Conservation (phyloP, 2,329 filamentous ascomycete species). For the Aspergillus unguis region DNA sequence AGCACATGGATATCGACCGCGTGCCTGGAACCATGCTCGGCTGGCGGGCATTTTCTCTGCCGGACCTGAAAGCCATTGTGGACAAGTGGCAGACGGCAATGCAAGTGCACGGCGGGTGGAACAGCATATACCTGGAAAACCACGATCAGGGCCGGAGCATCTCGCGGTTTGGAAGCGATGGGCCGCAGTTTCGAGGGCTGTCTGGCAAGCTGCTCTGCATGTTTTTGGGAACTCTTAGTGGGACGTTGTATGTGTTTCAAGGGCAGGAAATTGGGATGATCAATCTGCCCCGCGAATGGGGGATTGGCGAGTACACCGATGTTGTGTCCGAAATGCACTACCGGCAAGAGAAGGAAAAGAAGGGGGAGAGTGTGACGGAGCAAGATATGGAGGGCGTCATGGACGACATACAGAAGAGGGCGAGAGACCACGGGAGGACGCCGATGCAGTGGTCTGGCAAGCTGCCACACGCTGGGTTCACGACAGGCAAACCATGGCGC, state of each 20-base stretch:
- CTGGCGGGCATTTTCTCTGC: background rate
- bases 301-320: slow-evolving; percentile 43
- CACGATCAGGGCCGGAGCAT: slow-evolving; percentile 60
- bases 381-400: slow-evolving; percentile 6
- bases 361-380: slow-evolving; percentile 28
- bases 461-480: slow-evolving; percentile 59
- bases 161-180: slow-evolving; percentile 52
- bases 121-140: slow-evolving; percentile 49
- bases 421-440: slow-evolving; percentile 58
- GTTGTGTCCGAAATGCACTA: slow-evolving; percentile 51
- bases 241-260: slow-evolving; percentile 59
- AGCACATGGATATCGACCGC: background rate
- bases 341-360: slow-evolving; percentile 30
- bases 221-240: slow-evolving; percentile 48
- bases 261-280: slow-evolving; percentile 62
- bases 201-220: slow-evolving; percentile 55
- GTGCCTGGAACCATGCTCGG: background rate
- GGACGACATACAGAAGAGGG: slow-evolving; percentile 52
- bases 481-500: slow-evolving; percentile 51
- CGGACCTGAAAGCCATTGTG: background rate
- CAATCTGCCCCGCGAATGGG: slow-evolving; percentile 52
- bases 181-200: slow-evolving; percentile 44
- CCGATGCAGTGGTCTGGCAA: slow-evolving; percentile 65
- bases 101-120: background rate
- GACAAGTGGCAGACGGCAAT: background rate